Percentiles rank a stretch among this genome's conserved stretches.
Evolutionary conservation across 2,329 filamentous ascomycete genomes (phyloP).

Genomic region (Arthrobotrys entomopaga): DNA sequence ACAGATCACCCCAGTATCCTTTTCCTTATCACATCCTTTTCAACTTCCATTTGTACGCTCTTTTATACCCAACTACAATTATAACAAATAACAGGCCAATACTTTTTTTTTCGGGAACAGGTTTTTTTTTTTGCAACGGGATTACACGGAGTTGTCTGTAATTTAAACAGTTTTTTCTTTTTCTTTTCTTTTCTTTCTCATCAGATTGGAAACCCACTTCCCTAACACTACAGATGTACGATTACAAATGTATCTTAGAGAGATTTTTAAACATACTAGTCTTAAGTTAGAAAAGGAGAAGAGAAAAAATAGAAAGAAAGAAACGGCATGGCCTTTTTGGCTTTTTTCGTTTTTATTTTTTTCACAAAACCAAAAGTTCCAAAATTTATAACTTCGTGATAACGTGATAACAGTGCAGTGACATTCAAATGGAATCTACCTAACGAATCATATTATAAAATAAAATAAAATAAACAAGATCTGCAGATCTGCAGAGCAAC

Average conservation of each 20-base stretch:
- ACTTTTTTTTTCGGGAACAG: constrained; percentile 1
- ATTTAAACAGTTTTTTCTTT: constrained; percentile 13
- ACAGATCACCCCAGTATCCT: neutral
- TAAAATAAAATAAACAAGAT: too few relatives aligned
- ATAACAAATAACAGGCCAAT: neutral
- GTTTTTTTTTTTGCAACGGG: constrained; percentile 16
- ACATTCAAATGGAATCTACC: too few relatives aligned
- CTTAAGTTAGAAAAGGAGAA: constrained; percentile 31
- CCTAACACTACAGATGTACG: constrained; percentile 41
- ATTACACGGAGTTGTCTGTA: constrained; percentile 11
- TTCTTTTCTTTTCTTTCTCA: constrained; percentile 19
- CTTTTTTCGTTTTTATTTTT: constrained; percentile 22
- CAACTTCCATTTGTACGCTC: neutral
- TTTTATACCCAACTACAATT: neutral
- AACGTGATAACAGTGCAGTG: too few relatives aligned
- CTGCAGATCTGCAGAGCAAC: too few relatives aligned
- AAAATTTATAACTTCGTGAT: neutral
- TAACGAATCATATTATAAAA: too few relatives aligned
- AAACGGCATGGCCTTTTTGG: constrained; percentile 1
- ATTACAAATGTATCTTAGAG: constrained; percentile 54
- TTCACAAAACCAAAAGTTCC: constrained; percentile 12
- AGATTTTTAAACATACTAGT: constrained; percentile 32
- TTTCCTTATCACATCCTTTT: constrained; percentile 8
- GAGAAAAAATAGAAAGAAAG: constrained; percentile 32
- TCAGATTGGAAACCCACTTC: constrained; percentile 36